A percentile compares a stretch with the other conserved stretches of the same genome.
These are phyloP conservation scores for barrel medic (Medicago truncatula) DNA, from an alignment of 306 rosid genomes.

Conservation along the genomic window MtrunA17r5.0-ANR NC_053046.1:3548501-3549000, in stretches of 20 bases:
- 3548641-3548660: conserved; percentile 22
- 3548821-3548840: too few relatives aligned
- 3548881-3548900: conserved; percentile 52
- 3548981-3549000: conserved; percentile 39
- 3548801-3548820: too few relatives aligned
- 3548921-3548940: conserved; percentile 27
- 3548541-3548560: too few relatives aligned
- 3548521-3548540: too few relatives aligned
- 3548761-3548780: too few relatives aligned
- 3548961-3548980: conserved; percentile 62
- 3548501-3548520: too few relatives aligned
- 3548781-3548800: too few relatives aligned
- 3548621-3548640: conserved; percentile 25
- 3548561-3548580: too few relatives aligned
- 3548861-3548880: conserved; percentile 2
- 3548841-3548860: conserved; percentile 22
- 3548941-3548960: conserved; percentile 40
- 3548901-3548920: conserved; percentile 42
- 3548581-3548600: not conserved
- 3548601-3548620: not conserved
- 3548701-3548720: not conserved
- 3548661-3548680: conserved; percentile 20
- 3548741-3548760: too few relatives aligned
- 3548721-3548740: not conserved
- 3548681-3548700: not conserved